Conservation (phyloP, 1,284 basidiomycete species). For the Stygiomarasmius scandens region DNA sequence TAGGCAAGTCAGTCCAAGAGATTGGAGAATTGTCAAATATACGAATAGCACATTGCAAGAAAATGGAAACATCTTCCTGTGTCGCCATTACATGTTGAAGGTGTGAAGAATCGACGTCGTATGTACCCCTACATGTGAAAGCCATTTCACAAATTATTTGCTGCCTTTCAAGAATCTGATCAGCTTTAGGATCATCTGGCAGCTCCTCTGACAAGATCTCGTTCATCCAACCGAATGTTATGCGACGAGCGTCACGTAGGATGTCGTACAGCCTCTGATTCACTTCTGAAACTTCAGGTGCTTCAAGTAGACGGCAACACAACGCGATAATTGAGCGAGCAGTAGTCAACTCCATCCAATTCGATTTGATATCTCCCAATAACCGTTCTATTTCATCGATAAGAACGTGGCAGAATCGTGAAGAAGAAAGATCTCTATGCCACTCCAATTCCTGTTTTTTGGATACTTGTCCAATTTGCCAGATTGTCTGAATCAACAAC, state of each 20-base stretch:
- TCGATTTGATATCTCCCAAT: slow-evolving; percentile 33
- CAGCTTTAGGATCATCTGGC: neutral
- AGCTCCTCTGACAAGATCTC: neutral
- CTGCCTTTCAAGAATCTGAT: slow-evolving; percentile 22
- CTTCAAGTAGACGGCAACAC: slow-evolving; percentile 36
- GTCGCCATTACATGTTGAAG: slow-evolving; percentile 23
- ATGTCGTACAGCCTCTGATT: neutral
- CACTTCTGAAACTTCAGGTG: slow-evolving; percentile 12
- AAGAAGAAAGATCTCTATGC: slow-evolving; percentile 40
- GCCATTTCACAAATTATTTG: slow-evolving; percentile 35
- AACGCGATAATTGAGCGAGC: slow-evolving; percentile 40
- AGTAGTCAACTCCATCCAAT: slow-evolving; percentile 44
- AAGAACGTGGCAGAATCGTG: slow-evolving; percentile 37
- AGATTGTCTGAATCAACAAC: slow-evolving; percentile 41
- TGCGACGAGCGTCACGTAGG: neutral
- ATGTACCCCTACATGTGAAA: slow-evolving; percentile 43
- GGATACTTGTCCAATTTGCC: slow-evolving; percentile 41
- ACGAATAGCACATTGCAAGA: slow-evolving; percentile 37
- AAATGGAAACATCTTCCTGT: slow-evolving; percentile 27
- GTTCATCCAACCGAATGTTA: neutral
- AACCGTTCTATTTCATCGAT: slow-evolving; percentile 34
- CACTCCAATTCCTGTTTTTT: slow-evolving; percentile 27
- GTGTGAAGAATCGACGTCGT: slow-evolving; percentile 32
- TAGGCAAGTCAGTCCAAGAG: neutral
- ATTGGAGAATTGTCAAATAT: slow-evolving; percentile 32